Conservation (phyloP, 2,329 filamentous ascomycete genomes). For the Fusarium sp. region DNA sequence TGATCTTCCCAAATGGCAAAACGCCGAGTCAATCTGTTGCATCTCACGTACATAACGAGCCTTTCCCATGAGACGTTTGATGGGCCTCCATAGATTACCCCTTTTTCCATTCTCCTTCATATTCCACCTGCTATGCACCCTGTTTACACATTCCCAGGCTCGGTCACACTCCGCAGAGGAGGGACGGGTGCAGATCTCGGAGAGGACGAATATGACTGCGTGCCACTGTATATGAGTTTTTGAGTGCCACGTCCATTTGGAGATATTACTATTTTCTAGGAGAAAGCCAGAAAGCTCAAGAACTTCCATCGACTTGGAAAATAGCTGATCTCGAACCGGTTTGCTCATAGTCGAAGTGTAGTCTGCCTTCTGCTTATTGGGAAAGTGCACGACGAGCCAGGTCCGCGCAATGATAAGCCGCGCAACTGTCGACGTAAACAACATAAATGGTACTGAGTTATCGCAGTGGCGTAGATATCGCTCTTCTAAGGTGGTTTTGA, state of each 20-base stretch:
- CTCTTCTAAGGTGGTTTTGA: background rate
- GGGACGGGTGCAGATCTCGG: background rate
- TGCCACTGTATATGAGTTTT: conserved; percentile 2
- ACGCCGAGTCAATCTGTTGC: background rate
- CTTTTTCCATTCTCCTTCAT: background rate
- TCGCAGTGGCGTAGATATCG: background rate
- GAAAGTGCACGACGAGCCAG: background rate
- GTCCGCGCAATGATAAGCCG: background rate
- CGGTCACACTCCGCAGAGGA: background rate
- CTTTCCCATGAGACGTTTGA: background rate
- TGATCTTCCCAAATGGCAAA: background rate
- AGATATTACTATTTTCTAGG: background rate
- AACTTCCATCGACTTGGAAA: background rate
- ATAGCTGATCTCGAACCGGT: background rate
- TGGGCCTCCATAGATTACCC: background rate
- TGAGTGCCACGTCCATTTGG: background rate
- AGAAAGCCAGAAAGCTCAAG: background rate
- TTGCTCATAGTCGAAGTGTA: background rate
- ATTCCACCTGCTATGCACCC: background rate
- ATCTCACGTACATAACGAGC: background rate
- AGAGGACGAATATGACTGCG: background rate
- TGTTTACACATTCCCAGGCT: background rate
- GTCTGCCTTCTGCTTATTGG: background rate
- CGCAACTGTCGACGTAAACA: background rate
- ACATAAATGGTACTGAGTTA: background rate